A percentile compares a stretch with the other conserved stretches of the same genome.
phyloP scores from a whole-genome alignment of 805 yeast genomes.

The Pichia kluyveri region DNA sequence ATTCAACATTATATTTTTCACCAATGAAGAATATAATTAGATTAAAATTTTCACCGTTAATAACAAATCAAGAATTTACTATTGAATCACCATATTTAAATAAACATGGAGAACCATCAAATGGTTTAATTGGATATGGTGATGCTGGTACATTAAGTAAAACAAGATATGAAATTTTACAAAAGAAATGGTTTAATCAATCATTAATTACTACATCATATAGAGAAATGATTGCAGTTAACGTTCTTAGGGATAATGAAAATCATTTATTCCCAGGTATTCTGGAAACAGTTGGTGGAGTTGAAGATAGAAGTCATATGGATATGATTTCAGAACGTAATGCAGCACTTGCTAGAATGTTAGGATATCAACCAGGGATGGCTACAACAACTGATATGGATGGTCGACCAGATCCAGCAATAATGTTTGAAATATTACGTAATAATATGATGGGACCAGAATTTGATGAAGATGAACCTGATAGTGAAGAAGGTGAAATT shows the following conservation, averaged over 20 bases:
- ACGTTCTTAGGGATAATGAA: slow-evolving; percentile 5
- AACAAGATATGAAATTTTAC: slow-evolving; percentile 47
- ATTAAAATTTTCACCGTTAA: slow-evolving; percentile 7
- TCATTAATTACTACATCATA: slow-evolving; percentile 12
- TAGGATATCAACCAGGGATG: background rate
- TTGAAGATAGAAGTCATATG: background rate
- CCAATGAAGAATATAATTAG: slow-evolving; percentile 18
- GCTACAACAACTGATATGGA: too few relatives aligned
- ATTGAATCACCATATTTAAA: slow-evolving; percentile 63
- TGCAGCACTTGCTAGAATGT: background rate
- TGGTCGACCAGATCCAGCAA: background rate
- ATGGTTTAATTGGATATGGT: slow-evolving; percentile 44
- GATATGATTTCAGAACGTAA: slow-evolving; percentile 9
- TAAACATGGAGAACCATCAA: slow-evolving; percentile 65
- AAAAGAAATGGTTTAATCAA: slow-evolving; percentile 53
- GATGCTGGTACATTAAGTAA: slow-evolving; percentile 44
- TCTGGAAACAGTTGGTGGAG: slow-evolving; percentile 1
- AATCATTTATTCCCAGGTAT: slow-evolving; percentile 8
- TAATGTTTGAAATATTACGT: background rate
- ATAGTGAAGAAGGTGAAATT: background rate
- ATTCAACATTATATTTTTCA: slow-evolving; percentile 18
- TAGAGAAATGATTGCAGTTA: slow-evolving; percentile 4
- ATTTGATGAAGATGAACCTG: background rate
- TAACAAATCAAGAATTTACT: slow-evolving; percentile 14
- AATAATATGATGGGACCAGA: background rate